Evolutionary conservation across 1,139 yeast genomes (phyloP).

Genomic region (Yarrowia galli): DNA sequence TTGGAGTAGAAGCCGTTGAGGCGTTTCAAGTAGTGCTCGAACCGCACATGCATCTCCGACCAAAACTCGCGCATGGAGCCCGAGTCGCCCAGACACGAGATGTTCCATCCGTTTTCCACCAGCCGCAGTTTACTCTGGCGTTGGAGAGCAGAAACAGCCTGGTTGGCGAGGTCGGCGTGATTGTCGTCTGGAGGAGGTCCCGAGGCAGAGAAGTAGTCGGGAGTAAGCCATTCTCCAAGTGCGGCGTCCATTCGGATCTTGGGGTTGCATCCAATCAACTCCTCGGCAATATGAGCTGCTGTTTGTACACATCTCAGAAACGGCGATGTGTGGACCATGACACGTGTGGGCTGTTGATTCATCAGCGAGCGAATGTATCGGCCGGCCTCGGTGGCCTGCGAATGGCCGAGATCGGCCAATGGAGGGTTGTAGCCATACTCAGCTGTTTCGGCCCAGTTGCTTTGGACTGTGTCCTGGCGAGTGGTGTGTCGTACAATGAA

Average conservation of each 20-base stretch:
- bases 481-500: constrained; percentile 51
- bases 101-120: constrained; percentile 47
- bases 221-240: constrained; percentile 54
- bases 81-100: constrained; percentile 48
- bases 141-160: constrained; percentile 46
- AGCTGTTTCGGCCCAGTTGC: constrained; percentile 48
- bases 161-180: constrained; percentile 46
- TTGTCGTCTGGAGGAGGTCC: constrained; percentile 53
- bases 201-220: constrained; percentile 51
- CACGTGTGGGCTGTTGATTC: constrained; percentile 40
- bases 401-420: constrained; percentile 47
- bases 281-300: constrained; percentile 47
- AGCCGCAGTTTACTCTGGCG: constrained; percentile 32
- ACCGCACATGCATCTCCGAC: constrained; percentile 51
- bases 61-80: constrained; percentile 54
- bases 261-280: constrained; percentile 39
- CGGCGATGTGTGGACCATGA: constrained; percentile 51
- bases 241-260: constrained; percentile 50
- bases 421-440: constrained; percentile 54
- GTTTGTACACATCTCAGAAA: constrained; percentile 54
- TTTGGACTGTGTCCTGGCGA: constrained; percentile 49
- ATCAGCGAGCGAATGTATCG: constrained; percentile 34
- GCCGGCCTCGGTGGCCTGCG: constrained; percentile 46
- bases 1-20: constrained; percentile 44
- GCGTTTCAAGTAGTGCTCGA: constrained; percentile 46